Percentiles rank a stretch among this genome's conserved stretches.
Conservation (phyloP, 2,329 filamentous ascomycete species). For the Cladophialophora psammophila region DNA sequence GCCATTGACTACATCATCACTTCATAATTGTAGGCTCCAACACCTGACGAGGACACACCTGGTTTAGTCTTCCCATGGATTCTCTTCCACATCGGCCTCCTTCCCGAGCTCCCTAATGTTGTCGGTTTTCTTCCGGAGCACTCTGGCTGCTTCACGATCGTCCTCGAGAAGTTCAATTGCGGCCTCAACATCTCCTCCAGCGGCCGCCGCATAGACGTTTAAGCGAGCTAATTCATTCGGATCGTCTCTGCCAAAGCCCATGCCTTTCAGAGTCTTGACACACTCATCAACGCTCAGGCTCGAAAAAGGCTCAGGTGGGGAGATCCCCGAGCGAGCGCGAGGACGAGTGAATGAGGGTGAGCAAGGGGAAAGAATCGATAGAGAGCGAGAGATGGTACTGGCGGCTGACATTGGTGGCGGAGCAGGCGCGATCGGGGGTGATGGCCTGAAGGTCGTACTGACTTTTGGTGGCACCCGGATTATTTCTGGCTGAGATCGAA, state of each 20-base stretch:
- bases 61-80: constrained; percentile 10
- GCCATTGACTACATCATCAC: not conserved
- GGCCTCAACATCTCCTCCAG: constrained; percentile 51
- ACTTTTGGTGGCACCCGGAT: not conserved
- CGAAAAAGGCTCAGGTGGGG: constrained; percentile 21
- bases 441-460: not conserved
- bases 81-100: constrained; percentile 10
- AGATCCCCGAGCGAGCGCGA: constrained; percentile 9
- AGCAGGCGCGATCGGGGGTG: not conserved
- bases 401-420: not conserved
- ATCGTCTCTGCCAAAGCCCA: constrained; percentile 51
- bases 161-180: constrained; percentile 61
- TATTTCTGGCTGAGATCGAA: not conserved
- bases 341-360: constrained; percentile 12
- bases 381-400: not conserved
- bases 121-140: constrained; percentile 10
- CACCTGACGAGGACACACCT: not conserved
- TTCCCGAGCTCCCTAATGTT: constrained; percentile 1
- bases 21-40: not conserved
- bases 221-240: constrained; percentile 50
- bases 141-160: constrained; percentile 48
- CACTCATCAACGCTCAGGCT: constrained; percentile 44
- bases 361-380: constrained; percentile 9
- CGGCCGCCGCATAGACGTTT: constrained; percentile 54
- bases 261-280: constrained; percentile 48